Evolutionary conservation across 768 basidiomycete species (phyloP), one percentile per base, ranked within the genome.

Genomic region (Pleurotus platypus): DNA sequence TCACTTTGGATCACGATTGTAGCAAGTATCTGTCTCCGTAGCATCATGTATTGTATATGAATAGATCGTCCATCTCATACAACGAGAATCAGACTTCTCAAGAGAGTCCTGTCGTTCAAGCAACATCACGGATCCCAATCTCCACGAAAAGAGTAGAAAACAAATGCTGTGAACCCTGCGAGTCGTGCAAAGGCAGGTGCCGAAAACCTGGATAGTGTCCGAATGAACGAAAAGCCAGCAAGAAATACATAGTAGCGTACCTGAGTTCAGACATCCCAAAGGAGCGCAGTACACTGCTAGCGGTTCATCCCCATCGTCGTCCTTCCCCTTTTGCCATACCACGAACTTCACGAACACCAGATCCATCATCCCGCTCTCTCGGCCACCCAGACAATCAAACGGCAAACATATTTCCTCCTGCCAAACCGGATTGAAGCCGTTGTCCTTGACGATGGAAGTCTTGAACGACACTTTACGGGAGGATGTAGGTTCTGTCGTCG

Each of bases 341-440:
- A 83, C 79, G 60, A 98, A 86, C 55, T 85, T 77, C 26, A 97
- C 82, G 69, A 98, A 98, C 30, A 92, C 81, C 24, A 98, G 76
- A 27, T 94, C 91, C 58, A 73, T 75, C 89, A 95, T 91, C 40
- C 71, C 73, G 5, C 85, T 84, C 58, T 74, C 74, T 87, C 94
- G 90, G 40, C 71, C 73, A 3, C 85, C 84, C 26, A 88, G 78
- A 62, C 87, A 86, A 49, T 85, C 83, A 64, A 94, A 94, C n/a
- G 86, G 85, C 18, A 95, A 69, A 16, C 72, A 69, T 22, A 94
- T 70, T 39, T 68, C 67, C 63, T 94, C 84, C 60, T 92, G 79
- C 91, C 94, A 98, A 1, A 83, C 72, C 0, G 96, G 96, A 69
- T 97, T 97, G 75, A 96, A 94, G 0, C 94, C 92, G 66, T 95